Evolutionary conservation across 352 stramenopile genomes (phyloP).

Genomic region (Globisporangium polare): DNA sequence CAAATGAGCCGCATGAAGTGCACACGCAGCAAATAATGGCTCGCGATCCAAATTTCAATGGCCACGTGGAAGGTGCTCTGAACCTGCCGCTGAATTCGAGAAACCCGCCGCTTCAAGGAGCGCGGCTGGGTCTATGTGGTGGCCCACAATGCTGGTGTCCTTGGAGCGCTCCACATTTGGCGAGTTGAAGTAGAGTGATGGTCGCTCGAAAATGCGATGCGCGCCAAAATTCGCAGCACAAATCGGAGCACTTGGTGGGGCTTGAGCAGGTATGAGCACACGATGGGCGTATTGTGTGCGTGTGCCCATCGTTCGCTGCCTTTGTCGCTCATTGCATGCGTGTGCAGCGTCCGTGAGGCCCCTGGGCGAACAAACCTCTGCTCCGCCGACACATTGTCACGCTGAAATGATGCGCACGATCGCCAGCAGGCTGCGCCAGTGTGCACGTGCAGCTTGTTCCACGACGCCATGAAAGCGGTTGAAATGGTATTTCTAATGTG

Average conservation of each 20-base stretch:
- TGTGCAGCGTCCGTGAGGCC: too few species aligned
- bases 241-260: background rate
- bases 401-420: too few species aligned
- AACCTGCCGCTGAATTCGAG: slow-evolving; percentile 9
- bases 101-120: slow-evolving; percentile 9
- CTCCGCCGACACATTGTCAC: too few species aligned
- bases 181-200: slow-evolving; percentile 10
- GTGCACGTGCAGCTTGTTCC: too few species aligned
- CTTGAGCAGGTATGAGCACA: background rate
- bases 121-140: background rate
- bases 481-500: background rate
- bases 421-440: too few species aligned
- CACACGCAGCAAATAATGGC: background rate
- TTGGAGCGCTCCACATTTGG: background rate
- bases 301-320: too few species aligned
- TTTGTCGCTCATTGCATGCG: too few species aligned
- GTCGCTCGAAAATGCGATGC: background rate
- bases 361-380: too few species aligned
- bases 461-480: too few species aligned
- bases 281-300: background rate
- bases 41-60: background rate
- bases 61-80: slow-evolving; percentile 13
- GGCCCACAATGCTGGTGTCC: background rate
- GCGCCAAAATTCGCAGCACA: background rate
- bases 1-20: background rate